These are phyloP conservation scores for Carex pumila DNA, from an alignment of 176 grass and related monocot species.

Conservation along the genomic window DNA sequence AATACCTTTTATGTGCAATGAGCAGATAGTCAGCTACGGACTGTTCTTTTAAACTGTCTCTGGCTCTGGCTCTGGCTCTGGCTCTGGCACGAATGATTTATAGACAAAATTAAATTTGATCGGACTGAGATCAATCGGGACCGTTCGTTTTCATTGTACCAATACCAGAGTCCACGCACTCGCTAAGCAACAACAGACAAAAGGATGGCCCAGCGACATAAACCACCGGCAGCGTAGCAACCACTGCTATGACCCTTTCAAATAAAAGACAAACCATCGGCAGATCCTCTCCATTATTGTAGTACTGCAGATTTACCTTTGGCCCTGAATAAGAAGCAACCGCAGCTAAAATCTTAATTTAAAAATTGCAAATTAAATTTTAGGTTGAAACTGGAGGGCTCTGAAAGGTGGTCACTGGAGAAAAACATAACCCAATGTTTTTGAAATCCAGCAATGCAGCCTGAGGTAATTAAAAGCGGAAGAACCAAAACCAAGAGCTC, in stretches of 20 bases:
- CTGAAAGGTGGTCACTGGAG: neutral
- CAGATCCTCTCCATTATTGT: neutral
- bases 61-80: no score
- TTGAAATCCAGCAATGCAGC: neutral
- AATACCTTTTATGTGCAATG: no score
- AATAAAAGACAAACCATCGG: neutral
- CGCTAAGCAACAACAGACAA: neutral
- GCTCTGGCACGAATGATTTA: no score
- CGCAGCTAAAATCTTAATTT: neutral
- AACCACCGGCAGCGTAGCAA: neutral
- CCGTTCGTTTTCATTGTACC: no score
- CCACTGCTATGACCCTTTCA: no score
- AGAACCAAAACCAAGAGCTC: conserved; percentile 18
- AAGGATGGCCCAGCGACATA: neutral
- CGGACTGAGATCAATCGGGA: no score
- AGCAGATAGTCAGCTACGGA: no score
- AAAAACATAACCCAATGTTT: neutral
- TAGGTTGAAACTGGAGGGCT: neutral
- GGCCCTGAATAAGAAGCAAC: neutral
- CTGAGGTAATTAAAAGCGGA: conserved; percentile 5
- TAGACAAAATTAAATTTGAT: no score
- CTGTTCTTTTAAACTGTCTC: no score
- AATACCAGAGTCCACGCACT: no score
- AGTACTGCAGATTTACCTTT: neutral
- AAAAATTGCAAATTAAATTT: neutral